These are phyloP conservation scores for Rhododendron molle DNA, from an alignment of 148 eudicot genomes.

Conservation along the genomic window DNA sequence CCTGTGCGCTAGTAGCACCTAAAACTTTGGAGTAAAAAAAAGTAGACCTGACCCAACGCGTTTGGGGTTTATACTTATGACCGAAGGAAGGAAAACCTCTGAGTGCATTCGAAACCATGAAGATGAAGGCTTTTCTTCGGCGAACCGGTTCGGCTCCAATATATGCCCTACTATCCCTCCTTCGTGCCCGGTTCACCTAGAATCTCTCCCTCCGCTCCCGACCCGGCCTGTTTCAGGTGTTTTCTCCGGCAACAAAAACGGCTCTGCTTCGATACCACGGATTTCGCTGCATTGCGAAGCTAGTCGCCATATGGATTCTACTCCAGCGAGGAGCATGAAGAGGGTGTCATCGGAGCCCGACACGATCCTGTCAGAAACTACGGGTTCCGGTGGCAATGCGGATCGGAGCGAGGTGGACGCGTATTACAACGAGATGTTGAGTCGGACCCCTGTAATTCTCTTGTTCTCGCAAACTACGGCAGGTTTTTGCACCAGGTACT, in stretches of 20 bases:
- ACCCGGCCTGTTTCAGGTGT: neutral
- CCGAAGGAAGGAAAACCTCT: too few relatives aligned
- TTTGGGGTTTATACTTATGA: too few relatives aligned
- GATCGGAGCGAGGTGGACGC: slow-evolving; percentile 23
- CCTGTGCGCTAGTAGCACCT: too few relatives aligned
- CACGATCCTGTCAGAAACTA: neutral
- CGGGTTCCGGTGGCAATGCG: neutral
- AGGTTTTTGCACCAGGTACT: too few relatives aligned
- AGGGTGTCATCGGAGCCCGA: slow-evolving; percentile 26
- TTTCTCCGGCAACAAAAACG: neutral
- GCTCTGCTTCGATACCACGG: neutral
- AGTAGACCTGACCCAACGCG: too few relatives aligned
- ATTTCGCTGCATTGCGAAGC: slow-evolving; percentile 11
- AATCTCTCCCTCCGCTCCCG: neutral
- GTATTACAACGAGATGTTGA: slow-evolving; percentile 55
- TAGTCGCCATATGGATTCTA: neutral
- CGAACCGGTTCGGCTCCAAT: slow-evolving; percentile 53
- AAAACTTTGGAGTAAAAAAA: too few relatives aligned
- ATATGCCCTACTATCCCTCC: slow-evolving; percentile 6
- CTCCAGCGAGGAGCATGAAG: slow-evolving; percentile 16
- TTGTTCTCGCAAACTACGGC: slow-evolving; percentile 36
- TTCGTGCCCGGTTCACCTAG: slow-evolving; percentile 9
- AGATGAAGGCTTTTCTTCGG: slow-evolving; percentile 20
- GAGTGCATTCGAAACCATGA: slow-evolving; percentile 21
- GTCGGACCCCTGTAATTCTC: slow-evolving; percentile 48